Percentiles rank a stretch among this genome's conserved stretches.
Evolutionary conservation across 2,329 filamentous ascomycete species (phyloP).

Genomic region (Talaromyces sp.): DNA sequence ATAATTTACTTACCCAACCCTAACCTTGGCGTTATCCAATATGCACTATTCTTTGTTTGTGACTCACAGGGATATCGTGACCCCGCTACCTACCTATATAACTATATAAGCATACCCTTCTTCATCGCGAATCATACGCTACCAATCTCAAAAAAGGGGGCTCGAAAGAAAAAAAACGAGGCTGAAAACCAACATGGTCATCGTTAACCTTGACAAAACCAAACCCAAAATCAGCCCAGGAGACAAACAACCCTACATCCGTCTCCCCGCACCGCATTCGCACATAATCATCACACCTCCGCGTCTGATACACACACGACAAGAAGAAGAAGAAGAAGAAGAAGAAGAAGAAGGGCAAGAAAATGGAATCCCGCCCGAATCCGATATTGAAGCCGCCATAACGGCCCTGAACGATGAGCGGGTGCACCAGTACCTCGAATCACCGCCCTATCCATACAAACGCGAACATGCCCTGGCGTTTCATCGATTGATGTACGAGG

Average conservation of each 20-base stretch:
- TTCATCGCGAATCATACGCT: too few species aligned
- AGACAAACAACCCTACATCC: conserved; percentile 23
- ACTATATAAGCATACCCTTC: neutral
- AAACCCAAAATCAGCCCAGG: conserved; percentile 11
- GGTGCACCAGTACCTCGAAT: conserved; percentile 21
- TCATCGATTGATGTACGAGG: conserved; percentile 2
- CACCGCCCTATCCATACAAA: conserved; percentile 25
- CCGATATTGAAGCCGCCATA: conserved; percentile 16
- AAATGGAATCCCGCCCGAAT: neutral
- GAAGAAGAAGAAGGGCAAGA: neutral
- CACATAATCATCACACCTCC: conserved; percentile 27
- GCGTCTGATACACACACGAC: conserved; percentile 6
- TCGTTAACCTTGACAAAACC: conserved; percentile 14
- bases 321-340: neutral
- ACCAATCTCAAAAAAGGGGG: too few species aligned
- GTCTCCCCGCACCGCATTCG: conserved; percentile 20
- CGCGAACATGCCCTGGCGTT: conserved; percentile 19
- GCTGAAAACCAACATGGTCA: conserved; percentile 17
- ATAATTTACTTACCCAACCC: neutral
- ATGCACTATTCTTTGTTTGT: neutral
- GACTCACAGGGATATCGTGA: neutral
- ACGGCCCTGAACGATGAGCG: conserved; percentile 23
- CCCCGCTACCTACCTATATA: neutral
- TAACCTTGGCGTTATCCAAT: neutral
- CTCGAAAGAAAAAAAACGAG: too few species aligned